Evolutionary conservation across 495 filamentous ascomycete genomes (phyloP).

Genomic region (Trichoderma erinaceum): DNA sequence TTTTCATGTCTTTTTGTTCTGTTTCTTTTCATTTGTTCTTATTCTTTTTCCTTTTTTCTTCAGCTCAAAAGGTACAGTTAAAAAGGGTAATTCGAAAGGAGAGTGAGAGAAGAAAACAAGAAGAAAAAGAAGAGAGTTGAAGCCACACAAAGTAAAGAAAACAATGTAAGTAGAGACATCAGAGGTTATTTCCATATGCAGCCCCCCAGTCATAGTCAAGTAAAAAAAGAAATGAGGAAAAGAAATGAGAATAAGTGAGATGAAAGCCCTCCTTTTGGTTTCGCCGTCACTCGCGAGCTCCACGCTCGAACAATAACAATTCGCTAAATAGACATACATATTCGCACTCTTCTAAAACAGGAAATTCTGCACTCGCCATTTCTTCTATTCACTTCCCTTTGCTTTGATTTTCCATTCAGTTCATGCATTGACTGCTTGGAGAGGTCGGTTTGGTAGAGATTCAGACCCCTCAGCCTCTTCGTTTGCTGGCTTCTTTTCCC

Average conservation of each 20-base stretch:
- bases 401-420: slow-evolving; percentile 6
- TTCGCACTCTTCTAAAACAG: not conserved
- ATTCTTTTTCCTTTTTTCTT: too few relatives aligned
- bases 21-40: too few relatives aligned
- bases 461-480: slow-evolving; percentile 22
- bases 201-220: not conserved
- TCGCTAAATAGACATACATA: slow-evolving; percentile 14
- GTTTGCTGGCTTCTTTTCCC: slow-evolving; percentile 17
- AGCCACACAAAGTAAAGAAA: not conserved
- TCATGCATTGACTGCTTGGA: slow-evolving; percentile 37
- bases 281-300: slow-evolving; percentile 17
- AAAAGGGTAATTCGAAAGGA: not conserved
- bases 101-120: not conserved
- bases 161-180: not conserved
- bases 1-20: too few relatives aligned
- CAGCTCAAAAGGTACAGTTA: not conserved
- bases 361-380: not conserved
- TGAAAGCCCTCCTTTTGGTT: slow-evolving; percentile 16
- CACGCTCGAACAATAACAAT: slow-evolving; percentile 1
- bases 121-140: not conserved
- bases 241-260: not conserved
- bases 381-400: slow-evolving; percentile 1
- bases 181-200: not conserved
- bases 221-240: not conserved
- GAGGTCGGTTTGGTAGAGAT: slow-evolving; percentile 31